Base-by-base conservation (phyloP, 306 rosid species). In the Cucurbita ficifolia region DNA sequence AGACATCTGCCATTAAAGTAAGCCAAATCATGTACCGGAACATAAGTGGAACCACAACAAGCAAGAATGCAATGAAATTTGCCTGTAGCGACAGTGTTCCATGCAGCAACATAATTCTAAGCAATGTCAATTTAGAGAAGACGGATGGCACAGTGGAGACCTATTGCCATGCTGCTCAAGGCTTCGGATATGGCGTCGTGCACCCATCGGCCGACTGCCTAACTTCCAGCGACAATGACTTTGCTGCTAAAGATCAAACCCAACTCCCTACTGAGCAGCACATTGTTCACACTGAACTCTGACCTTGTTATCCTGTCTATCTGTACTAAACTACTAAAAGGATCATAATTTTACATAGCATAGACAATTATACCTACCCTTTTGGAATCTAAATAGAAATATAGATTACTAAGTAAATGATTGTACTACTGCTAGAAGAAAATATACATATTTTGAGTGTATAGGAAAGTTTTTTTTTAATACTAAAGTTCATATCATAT, bases 201-300 rank as follows among this genome's bases (percentile, higher is more conserved):
- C 96, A 95, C 78, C 99, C 99, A 71, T 88, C 97, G 33, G 99
- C 97, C 33, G 99, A 95, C 61, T 95, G 99, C 81, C 89, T 95
- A n/a, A 87, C 35, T 70, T 84, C 96, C 48, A 75, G 54, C 10
- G 99, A 88, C 82, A 84, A 89, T 10, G 75, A 76, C 69, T 4
- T 11, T 3, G 14, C 35, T 7, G 8, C 60, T 36, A 53, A 39
- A 51, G 42, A 59, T 13, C 60, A 52, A 56, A 55, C 38, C 14
- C 36, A 50, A 36, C 33, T 72, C 45, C 33, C 62, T n/a, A 50
- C 63, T 5, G 76, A 73, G 21, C 51, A 55, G 35, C 51, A 81
- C 72, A 82, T 76, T 75, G 83, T 72, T 79, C 97, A 90, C 74
- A 84, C 87, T 51, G 98, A 93, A 80, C 87, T 90, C 78, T 90